Conservation (phyloP, 2,329 filamentous ascomycete species). For the Blastomyces parvus region DNA sequence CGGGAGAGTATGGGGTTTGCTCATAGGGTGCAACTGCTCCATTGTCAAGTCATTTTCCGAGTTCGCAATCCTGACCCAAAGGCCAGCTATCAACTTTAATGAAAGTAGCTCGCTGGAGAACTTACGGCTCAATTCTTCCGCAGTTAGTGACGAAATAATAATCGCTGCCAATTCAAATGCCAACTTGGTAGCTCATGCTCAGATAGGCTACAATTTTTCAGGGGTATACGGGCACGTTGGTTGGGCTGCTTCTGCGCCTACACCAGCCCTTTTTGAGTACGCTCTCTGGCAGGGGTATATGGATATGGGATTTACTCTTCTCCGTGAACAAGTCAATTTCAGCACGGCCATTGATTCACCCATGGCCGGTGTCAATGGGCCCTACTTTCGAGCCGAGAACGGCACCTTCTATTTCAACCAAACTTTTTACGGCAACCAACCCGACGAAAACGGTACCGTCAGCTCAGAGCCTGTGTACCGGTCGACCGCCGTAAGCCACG, state of each 20-base stretch:
- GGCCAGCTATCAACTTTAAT: neutral
- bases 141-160: neutral
- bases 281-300: neutral
- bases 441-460: neutral
- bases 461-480: neutral
- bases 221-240: neutral
- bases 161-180: neutral
- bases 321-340: neutral
- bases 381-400: neutral
- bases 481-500: too few species aligned
- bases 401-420: neutral
- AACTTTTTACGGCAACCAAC: neutral
- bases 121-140: neutral
- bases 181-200: neutral
- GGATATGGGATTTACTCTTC: neutral
- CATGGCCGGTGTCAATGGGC: neutral
- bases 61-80: slow-evolving; percentile 6
- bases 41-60: slow-evolving; percentile 8
- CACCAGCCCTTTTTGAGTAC: neutral
- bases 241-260: neutral
- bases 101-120: neutral
- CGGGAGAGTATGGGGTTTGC: slow-evolving; percentile 10
- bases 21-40: slow-evolving; percentile 10
- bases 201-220: neutral
- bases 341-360: neutral